Evolutionary conservation across 2,329 filamentous ascomycete species (phyloP).

Genomic region (Emmonsiellopsis sp.): DNA sequence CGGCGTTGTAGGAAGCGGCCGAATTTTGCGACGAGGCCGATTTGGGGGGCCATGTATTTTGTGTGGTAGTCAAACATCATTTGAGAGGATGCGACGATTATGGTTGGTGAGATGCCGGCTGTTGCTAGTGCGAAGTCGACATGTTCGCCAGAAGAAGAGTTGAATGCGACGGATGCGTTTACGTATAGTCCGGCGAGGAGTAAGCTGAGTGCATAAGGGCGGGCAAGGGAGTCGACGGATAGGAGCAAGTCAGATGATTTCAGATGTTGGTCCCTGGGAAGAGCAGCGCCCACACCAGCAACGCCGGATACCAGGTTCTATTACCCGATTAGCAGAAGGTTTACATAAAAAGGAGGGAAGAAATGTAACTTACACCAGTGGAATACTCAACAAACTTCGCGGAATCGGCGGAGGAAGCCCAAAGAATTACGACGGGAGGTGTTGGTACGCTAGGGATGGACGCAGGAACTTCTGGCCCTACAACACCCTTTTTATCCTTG

Average conservation of each 20-base stretch:
- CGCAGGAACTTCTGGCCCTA: constrained; percentile 56
- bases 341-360: constrained; percentile 1
- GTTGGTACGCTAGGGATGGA: constrained; percentile 45
- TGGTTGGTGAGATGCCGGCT: constrained; percentile 66
- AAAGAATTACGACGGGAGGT: constrained; percentile 37
- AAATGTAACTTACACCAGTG: constrained; percentile 43
- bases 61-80: constrained; percentile 61
- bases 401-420: constrained; percentile 31
- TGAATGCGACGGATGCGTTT: constrained; percentile 78
- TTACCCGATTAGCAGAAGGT: constrained; percentile 8
- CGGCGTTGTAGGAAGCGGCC: constrained; percentile 65
- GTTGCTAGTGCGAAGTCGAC: constrained; percentile 66
- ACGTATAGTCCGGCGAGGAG: constrained; percentile 76
- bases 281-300: constrained; percentile 63
- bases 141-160: constrained; percentile 69
- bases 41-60: constrained; percentile 51
- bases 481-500: constrained; percentile 54
- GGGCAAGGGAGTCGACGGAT: constrained; percentile 70
- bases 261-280: constrained; percentile 68
- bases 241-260: constrained; percentile 71
- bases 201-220: constrained; percentile 68
- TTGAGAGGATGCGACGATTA: constrained; percentile 68
- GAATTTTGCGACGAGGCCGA: constrained; percentile 55
- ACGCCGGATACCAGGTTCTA: constrained; percentile 82
- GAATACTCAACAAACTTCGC: constrained; percentile 75